phyloP scores from a whole-genome alignment of 140 eudicot genomes.

The Erigeron philadelphicus region DNA sequence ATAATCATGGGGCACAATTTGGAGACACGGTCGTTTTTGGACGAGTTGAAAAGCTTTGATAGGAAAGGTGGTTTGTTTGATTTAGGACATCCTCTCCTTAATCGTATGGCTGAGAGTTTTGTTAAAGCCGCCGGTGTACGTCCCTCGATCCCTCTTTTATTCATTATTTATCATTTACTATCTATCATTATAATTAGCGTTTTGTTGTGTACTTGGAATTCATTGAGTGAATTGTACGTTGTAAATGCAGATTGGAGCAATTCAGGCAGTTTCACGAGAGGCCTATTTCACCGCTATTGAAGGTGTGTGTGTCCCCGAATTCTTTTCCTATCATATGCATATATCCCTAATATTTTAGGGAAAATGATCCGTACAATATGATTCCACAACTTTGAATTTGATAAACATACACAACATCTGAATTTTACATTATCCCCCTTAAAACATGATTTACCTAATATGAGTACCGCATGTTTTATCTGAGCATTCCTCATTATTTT shows the following conservation, averaged over 20 bases:
- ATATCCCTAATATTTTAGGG: no score
- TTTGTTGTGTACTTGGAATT: no score
- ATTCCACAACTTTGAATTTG: no score
- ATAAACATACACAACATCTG: no score
- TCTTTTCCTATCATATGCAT: neutral
- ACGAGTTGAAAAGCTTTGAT: slow-evolving; percentile 62
- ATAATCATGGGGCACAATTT: slow-evolving; percentile 34
- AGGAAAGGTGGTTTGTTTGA: slow-evolving; percentile 57
- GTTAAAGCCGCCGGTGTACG: slow-evolving; percentile 85
- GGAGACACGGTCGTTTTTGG: slow-evolving; percentile 64
- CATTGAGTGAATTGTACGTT: neutral
- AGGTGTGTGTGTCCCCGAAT: slow-evolving; percentile 27
- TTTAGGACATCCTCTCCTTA: slow-evolving; percentile 91
- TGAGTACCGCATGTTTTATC: no score
- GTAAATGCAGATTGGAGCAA: slow-evolving; percentile 66
- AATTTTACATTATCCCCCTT: no score
- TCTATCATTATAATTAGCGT: no score
- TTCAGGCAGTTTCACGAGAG: slow-evolving; percentile 76
- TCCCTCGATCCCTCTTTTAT: neutral
- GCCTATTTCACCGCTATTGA: slow-evolving; percentile 64
- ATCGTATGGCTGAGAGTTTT: slow-evolving; percentile 79
- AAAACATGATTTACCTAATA: no score
- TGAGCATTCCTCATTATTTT: no score
- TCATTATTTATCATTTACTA: no score
- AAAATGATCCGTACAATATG: no score